Conservation (phyloP, 2,329 filamentous ascomycete species). For the Dothideomycetes sp. region DNA sequence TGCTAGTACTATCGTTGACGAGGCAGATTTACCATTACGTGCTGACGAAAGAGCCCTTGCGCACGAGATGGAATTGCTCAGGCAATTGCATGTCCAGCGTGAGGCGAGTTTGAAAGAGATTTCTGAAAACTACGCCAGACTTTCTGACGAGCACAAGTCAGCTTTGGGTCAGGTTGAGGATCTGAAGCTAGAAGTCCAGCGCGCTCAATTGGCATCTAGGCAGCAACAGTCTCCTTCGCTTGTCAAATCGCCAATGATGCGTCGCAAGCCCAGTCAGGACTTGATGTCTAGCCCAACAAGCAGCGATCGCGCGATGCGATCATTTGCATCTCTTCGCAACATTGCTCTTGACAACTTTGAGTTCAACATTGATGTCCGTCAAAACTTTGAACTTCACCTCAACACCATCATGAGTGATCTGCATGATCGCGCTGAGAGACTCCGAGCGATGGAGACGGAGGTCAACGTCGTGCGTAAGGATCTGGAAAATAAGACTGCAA, state of each 20-base stretch:
- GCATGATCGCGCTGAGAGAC: slow-evolving; percentile 74
- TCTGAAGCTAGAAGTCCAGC: slow-evolving; percentile 76
- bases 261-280: slow-evolving; percentile 86
- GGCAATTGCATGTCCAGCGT: slow-evolving; percentile 62
- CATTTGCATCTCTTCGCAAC: slow-evolving; percentile 79
- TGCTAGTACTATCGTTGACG: slow-evolving; percentile 16
- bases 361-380: slow-evolving; percentile 69
- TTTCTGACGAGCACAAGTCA: slow-evolving; percentile 73
- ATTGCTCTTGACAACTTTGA: slow-evolving; percentile 84
- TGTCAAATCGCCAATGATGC: slow-evolving; percentile 59
- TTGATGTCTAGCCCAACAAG: slow-evolving; percentile 31
- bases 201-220: slow-evolving; percentile 39
- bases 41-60: slow-evolving; percentile 22
- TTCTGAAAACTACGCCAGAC: slow-evolving; percentile 67
- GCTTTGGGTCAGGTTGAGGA: slow-evolving; percentile 81
- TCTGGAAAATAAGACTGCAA: slow-evolving; percentile 92
- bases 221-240: slow-evolving; percentile 19
- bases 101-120: slow-evolving; percentile 66
- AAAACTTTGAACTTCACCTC: slow-evolving; percentile 86
- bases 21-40: slow-evolving; percentile 14
- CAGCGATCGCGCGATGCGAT: slow-evolving; percentile 84
- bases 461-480: slow-evolving; percentile 79
- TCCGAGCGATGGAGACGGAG: slow-evolving; percentile 81
- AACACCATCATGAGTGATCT: slow-evolving; percentile 90
- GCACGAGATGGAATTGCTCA: slow-evolving; percentile 63